These are phyloP conservation scores for Alternaria arbusti DNA, from an alignment of 2,329 filamentous ascomycete species.

Conservation along the genomic window DNA sequence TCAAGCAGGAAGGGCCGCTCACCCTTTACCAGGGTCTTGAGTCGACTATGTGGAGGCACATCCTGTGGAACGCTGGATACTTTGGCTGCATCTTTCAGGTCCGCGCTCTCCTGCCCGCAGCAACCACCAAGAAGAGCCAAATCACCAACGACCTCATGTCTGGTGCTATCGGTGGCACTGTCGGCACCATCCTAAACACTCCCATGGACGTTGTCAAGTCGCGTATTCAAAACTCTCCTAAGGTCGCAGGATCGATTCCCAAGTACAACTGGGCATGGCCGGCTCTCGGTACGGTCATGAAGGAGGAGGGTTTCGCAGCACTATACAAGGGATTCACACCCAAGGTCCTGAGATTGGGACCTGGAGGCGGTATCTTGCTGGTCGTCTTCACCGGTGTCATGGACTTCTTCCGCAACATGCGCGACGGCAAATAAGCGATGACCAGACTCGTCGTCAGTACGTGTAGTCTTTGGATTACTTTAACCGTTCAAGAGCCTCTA, in stretches of 20 bases:
- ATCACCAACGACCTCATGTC: conserved; percentile 88
- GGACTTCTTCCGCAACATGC: conserved; percentile 86
- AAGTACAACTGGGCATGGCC: conserved; percentile 99
- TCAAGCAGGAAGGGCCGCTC: conserved; percentile 81
- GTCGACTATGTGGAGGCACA: conserved; percentile 94
- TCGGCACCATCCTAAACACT: conserved; percentile 91
- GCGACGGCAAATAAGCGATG: conserved; percentile 44
- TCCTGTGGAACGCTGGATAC: conserved; percentile 93
- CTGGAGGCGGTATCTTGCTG: conserved; percentile 75
- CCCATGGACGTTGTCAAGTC: conserved; percentile 98
- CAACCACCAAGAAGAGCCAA: conserved; percentile 79
- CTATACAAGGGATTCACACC: conserved; percentile 98
- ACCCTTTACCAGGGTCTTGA: conserved; percentile 97
- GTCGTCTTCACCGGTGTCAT: conserved; percentile 88
- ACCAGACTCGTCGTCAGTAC: not conserved
- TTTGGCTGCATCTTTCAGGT: conserved; percentile 99
- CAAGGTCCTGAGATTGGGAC: conserved; percentile 83
- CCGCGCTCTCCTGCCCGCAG: conserved; percentile 78
- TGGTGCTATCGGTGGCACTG: conserved; percentile 85
- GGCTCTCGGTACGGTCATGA: conserved; percentile 81
- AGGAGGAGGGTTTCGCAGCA: conserved; percentile 89
- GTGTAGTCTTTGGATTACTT: not conserved
- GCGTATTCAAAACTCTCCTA: conserved; percentile 92
- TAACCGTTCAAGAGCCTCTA: not conserved
- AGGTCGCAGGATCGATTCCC: conserved; percentile 77